Conservation (phyloP, 2,329 filamentous ascomycete species). For the Esteya vermicola region DNA sequence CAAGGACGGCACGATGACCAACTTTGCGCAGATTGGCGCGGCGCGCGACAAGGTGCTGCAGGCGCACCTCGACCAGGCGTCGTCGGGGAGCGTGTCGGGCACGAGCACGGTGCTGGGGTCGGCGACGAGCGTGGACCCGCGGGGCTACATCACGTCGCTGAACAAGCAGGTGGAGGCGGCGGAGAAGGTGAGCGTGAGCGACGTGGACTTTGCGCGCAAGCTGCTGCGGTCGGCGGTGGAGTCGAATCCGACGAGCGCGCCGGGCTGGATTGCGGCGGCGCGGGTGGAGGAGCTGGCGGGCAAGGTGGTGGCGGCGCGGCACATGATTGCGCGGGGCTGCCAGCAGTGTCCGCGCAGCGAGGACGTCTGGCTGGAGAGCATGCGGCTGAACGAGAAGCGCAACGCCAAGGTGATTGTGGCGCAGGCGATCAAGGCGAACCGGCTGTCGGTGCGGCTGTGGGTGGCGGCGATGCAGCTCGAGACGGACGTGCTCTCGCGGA, state of each 20-base stretch:
- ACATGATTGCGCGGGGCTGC: constrained; percentile 76
- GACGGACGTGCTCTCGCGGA: constrained; percentile 68
- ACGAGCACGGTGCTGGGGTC: constrained; percentile 62
- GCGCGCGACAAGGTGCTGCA: constrained; percentile 92
- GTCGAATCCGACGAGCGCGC: constrained; percentile 87
- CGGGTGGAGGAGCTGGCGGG: constrained; percentile 86
- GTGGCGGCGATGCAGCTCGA: constrained; percentile 92
- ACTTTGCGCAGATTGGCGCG: constrained; percentile 94
- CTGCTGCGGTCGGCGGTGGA: constrained; percentile 94
- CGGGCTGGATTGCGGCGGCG: constrained; percentile 91
- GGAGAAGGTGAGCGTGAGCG: constrained; percentile 76
- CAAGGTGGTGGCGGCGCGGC: constrained; percentile 78
- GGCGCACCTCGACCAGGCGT: constrained; percentile 57
- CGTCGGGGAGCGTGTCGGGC: constrained; percentile 54
- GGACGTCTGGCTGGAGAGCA: constrained; percentile 92
- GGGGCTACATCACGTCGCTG: constrained; percentile 88
- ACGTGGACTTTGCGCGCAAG: constrained; percentile 85
- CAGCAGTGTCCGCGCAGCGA: constrained; percentile 87
- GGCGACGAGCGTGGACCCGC: constrained; percentile 82
- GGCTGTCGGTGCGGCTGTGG: constrained; percentile 79
- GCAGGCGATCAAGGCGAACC: constrained; percentile 83
- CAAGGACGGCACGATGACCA: constrained; percentile 85
- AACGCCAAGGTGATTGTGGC: constrained; percentile 95
- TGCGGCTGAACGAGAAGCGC: constrained; percentile 77
- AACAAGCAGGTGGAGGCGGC: constrained; percentile 68